These are phyloP conservation scores for Anethum foeniculum DNA, from an alignment of 140 eudicot genomes.

Conservation along the genomic window DNA sequence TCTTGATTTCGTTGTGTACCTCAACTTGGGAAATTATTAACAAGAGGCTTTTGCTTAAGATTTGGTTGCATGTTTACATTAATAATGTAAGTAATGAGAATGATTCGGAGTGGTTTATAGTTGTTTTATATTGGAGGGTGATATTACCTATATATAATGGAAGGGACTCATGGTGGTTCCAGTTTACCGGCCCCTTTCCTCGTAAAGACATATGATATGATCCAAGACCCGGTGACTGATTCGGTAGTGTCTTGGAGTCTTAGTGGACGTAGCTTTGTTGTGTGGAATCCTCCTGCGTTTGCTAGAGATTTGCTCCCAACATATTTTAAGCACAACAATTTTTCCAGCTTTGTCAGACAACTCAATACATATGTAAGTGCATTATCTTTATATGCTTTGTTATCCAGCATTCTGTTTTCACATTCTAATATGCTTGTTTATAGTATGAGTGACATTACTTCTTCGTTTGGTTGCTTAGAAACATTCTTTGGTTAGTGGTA, in stretches of 20 bases:
- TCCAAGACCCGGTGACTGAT: constrained; percentile 50
- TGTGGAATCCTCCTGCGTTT: constrained; percentile 73
- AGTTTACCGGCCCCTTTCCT: constrained; percentile 64
- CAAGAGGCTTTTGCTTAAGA: not conserved
- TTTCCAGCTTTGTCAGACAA: constrained; percentile 69
- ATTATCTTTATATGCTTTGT: not conserved
- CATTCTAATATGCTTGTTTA: not conserved
- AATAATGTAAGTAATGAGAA: not conserved
- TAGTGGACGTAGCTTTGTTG: constrained; percentile 58
- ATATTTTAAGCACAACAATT: constrained; percentile 79
- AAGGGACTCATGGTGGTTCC: constrained; percentile 49
- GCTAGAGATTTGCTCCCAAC: constrained; percentile 71
- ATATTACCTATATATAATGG: constrained; percentile 23
- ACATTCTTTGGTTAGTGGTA: not conserved
- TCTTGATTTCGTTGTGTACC: not conserved
- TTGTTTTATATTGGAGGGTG: not conserved
- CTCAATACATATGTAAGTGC: constrained; percentile 78
- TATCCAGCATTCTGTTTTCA: not conserved
- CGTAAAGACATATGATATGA: constrained; percentile 69
- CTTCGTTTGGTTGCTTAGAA: not conserved
- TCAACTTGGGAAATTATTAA: not conserved
- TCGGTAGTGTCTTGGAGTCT: constrained; percentile 75
- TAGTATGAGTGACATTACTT: not conserved
- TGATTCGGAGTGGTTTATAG: constrained; percentile 14
- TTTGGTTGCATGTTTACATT: not conserved